Evolutionary conservation across 148 eudicot species (phyloP).

Genomic region (Arctostaphylos glauca): DNA sequence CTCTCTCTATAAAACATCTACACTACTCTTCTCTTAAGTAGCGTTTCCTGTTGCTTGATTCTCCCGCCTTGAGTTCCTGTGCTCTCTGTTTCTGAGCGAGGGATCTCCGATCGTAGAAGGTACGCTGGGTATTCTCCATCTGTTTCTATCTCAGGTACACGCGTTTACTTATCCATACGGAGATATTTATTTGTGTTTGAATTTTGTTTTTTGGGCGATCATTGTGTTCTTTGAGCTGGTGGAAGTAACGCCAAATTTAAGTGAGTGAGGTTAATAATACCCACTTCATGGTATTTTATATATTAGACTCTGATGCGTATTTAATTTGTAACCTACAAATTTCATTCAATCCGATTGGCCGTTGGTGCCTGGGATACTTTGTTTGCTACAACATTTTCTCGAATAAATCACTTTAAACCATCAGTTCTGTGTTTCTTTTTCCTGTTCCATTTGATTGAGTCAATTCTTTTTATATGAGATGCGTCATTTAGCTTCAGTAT

Average conservation of each 20-base stretch:
- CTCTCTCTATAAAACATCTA: background rate
- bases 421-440: background rate
- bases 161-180: too few species aligned
- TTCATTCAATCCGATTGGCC: too few species aligned
- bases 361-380: too few species aligned
- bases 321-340: too few species aligned
- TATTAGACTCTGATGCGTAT: too few species aligned
- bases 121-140: background rate
- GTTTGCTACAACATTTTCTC: too few species aligned
- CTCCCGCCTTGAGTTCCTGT: background rate
- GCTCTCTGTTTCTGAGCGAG: background rate
- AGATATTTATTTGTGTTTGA: background rate
- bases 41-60: background rate
- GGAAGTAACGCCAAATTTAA: too few species aligned
- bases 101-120: constrained; percentile 9
- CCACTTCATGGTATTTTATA: too few species aligned
- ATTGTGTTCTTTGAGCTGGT: background rate
- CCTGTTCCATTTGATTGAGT: too few species aligned
- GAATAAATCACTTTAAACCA: too few species aligned
- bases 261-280: too few species aligned
- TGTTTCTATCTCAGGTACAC: background rate
- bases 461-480: background rate
- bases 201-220: background rate
- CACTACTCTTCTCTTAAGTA: background rate
- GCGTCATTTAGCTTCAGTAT: background rate